Evolutionary conservation across 352 stramenopile species (phyloP).

Genomic region (Aphanomyces euteiches): DNA sequence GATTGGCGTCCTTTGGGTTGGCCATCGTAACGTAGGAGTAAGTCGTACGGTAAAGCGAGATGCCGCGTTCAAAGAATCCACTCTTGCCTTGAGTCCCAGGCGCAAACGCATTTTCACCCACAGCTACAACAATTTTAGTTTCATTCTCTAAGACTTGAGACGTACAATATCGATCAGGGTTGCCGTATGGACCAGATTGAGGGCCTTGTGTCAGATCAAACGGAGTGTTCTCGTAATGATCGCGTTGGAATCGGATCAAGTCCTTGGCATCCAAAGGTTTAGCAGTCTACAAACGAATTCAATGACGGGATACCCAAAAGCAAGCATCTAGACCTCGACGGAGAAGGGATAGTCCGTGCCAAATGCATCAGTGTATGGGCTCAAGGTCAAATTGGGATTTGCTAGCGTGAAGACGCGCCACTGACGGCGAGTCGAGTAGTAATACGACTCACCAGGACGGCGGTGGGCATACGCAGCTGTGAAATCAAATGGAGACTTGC

Average conservation of each 20-base stretch:
- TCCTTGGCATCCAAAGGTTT: slow-evolving; percentile 38
- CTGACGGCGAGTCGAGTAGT: slow-evolving; percentile 88
- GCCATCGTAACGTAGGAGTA: slow-evolving; percentile 37
- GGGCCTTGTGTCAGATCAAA: slow-evolving; percentile 46
- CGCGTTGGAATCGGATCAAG: slow-evolving; percentile 50
- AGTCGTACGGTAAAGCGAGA: slow-evolving; percentile 63
- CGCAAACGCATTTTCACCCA: slow-evolving; percentile 13
- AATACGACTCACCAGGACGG: slow-evolving; percentile 51
- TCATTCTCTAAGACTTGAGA: neutral
- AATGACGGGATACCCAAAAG: too few species aligned
- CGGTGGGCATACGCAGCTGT: slow-evolving; percentile 76
- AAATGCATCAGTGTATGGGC: slow-evolving; percentile 69
- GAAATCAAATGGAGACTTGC: slow-evolving; percentile 81
- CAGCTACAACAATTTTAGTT: neutral
- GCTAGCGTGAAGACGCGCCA: slow-evolving; percentile 88
- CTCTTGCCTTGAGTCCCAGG: slow-evolving; percentile 6
- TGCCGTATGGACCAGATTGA: slow-evolving; percentile 55
- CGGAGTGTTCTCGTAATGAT: slow-evolving; percentile 58
- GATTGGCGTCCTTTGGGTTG: neutral
- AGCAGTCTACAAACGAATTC: neutral
- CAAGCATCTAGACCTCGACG: slow-evolving; percentile 41
- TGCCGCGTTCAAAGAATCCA: slow-evolving; percentile 48
- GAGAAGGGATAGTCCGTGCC: slow-evolving; percentile 85
- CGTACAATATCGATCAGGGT: slow-evolving; percentile 48
- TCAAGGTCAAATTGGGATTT: slow-evolving; percentile 63